These are phyloP conservation scores for Phytophthora colocasiae DNA, from an alignment of 352 stramenopile genomes.

Conservation along the genomic window DNA sequence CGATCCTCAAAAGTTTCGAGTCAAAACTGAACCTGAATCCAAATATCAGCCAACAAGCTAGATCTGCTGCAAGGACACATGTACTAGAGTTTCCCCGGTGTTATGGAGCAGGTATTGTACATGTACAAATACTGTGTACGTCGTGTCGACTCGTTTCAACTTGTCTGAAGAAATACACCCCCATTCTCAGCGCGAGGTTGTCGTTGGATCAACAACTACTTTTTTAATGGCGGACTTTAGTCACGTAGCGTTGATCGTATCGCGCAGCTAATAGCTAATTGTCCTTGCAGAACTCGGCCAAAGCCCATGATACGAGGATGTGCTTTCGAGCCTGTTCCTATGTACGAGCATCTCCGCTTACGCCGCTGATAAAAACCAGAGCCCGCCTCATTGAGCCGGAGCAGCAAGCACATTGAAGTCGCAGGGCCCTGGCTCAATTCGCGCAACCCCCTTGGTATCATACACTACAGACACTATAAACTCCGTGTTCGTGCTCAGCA, in stretches of 20 bases:
- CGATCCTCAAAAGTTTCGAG: too few relatives aligned
- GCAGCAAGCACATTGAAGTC: slow-evolving; percentile 8
- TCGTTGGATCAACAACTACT: too few relatives aligned
- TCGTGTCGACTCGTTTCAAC: not conserved
- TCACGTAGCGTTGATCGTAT: not conserved
- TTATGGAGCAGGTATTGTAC: too few relatives aligned
- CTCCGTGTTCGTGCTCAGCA: not conserved
- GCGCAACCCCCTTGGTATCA: not conserved
- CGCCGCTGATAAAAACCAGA: not conserved
- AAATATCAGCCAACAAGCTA: not conserved
- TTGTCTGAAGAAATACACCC: too few relatives aligned
- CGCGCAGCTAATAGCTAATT: not conserved
- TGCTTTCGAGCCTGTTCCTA: slow-evolving; percentile 3
- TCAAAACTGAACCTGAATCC: too few relatives aligned
- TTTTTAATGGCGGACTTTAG: not conserved
- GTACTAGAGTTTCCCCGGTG: too few relatives aligned
- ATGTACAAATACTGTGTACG: not conserved
- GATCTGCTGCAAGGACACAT: not conserved
- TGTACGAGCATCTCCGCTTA: slow-evolving; percentile 3
- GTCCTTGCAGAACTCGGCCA: not conserved
- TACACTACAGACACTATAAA: not conserved
- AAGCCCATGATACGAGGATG: slow-evolving; percentile 14
- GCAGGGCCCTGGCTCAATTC: slow-evolving; percentile 9
- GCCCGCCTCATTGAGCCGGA: slow-evolving; percentile 19
- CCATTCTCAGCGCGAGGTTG: too few relatives aligned